Percentiles rank a stretch among this genome's conserved stretches.
These are phyloP conservation scores for Clathrus columnatus DNA, from an alignment of 768 basidiomycete genomes.

Conservation along the genomic window DNA sequence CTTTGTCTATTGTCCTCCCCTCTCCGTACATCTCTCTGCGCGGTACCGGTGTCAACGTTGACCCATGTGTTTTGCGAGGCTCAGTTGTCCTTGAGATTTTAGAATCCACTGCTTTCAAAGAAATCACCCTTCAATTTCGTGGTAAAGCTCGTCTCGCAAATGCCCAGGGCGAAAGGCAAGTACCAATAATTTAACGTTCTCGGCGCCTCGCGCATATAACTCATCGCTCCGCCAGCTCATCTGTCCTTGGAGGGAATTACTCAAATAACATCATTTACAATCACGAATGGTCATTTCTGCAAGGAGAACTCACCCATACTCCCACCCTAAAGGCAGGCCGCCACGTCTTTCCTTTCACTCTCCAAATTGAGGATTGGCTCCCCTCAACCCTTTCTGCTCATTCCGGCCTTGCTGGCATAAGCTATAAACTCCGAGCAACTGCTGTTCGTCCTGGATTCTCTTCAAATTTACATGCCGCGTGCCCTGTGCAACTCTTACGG, in stretches of 20 bases:
- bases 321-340: constrained; percentile 95
- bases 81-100: constrained; percentile 69
- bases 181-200: constrained; percentile 16
- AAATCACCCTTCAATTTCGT: constrained; percentile 74
- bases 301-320: constrained; percentile 65
- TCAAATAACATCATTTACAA: constrained; percentile 59
- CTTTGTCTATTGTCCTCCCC: constrained; percentile 71
- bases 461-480: constrained; percentile 55
- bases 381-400: constrained; percentile 60
- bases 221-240: constrained; percentile 22
- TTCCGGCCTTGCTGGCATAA: constrained; percentile 46
- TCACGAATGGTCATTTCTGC: constrained; percentile 91
- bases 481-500: constrained; percentile 60
- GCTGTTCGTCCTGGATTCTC: constrained; percentile 67
- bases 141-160: constrained; percentile 73
- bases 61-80: constrained; percentile 74
- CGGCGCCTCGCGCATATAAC: constrained; percentile 23
- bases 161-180: constrained; percentile 49
- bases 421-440: constrained; percentile 85
- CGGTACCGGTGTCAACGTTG: constrained; percentile 76
- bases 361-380: constrained; percentile 75
- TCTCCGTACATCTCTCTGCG: constrained; percentile 60
- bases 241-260: constrained; percentile 1
- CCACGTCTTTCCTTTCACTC: constrained; percentile 87
- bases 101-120: constrained; percentile 77